phyloP scores from a whole-genome alignment of 2,329 filamentous ascomycete genomes.

The Dactylellina parvicollis region DNA sequence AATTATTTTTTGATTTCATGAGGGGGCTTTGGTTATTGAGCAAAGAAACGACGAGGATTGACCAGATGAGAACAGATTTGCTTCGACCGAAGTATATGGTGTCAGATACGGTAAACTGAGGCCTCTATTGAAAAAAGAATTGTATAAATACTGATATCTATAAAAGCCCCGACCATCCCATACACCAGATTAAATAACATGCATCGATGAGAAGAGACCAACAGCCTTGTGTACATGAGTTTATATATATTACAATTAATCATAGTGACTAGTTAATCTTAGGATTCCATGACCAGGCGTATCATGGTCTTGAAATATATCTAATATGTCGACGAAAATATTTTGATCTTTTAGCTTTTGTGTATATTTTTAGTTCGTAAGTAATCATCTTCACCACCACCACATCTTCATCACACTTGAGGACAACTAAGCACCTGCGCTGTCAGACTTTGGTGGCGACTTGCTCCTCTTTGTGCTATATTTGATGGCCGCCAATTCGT shows the following conservation, averaged over 20 bases:
- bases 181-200: slow-evolving; percentile 5
- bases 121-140: too few species aligned
- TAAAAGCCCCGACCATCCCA: background rate
- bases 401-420: background rate
- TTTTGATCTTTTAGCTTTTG: too few species aligned
- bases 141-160: too few species aligned
- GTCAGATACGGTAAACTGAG: too few species aligned
- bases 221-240: background rate
- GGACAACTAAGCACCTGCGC: background rate
- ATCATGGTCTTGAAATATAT: too few species aligned
- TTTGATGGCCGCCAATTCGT: slow-evolving; percentile 36
- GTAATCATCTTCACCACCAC: too few species aligned
- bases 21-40: background rate
- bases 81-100: too few species aligned
- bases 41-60: too few species aligned
- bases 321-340: too few species aligned
- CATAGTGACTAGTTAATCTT: background rate
- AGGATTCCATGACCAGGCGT: background rate
- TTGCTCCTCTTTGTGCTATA: slow-evolving; percentile 41
- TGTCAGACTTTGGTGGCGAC: slow-evolving; percentile 16
- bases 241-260: slow-evolving; percentile 6
- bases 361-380: too few species aligned
- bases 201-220: background rate
- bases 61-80: too few species aligned
- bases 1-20: background rate